Conservation (phyloP, 176 grass and related monocot genomes). For the Tillandsia fasciculata region DNA sequence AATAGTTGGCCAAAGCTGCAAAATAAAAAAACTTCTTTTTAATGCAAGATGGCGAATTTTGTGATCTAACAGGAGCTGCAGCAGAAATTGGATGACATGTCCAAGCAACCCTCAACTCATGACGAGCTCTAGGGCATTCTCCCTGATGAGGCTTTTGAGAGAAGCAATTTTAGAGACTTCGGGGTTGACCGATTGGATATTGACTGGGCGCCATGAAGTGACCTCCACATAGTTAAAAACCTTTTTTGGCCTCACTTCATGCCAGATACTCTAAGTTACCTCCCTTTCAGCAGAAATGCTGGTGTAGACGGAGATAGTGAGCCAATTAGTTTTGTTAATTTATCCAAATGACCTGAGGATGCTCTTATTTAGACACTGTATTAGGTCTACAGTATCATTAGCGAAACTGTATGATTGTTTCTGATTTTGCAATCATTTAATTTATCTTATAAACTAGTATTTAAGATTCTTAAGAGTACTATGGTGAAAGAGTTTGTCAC, state of each 20-base stretch:
- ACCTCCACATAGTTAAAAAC: slow-evolving; percentile 10
- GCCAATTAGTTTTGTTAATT: not conserved
- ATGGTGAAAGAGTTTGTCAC: too few relatives aligned
- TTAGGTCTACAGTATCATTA: too few relatives aligned
- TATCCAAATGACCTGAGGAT: not conserved
- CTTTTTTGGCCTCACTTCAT: slow-evolving; percentile 23
- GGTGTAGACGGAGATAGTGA: not conserved
- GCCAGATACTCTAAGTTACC: slow-evolving; percentile 7
- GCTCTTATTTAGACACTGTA: too few relatives aligned
- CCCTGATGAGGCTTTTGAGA: not conserved
- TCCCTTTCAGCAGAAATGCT: not conserved
- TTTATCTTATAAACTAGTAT: too few relatives aligned
- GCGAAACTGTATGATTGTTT: too few relatives aligned
- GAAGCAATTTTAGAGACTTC: slow-evolving; percentile 3
- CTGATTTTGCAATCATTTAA: too few relatives aligned
- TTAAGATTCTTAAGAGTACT: too few relatives aligned
- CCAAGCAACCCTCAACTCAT: slow-evolving; percentile 26
- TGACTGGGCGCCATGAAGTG: slow-evolving; percentile 21
- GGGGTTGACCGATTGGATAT: not conserved
- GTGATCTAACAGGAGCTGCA: slow-evolving; percentile 61
- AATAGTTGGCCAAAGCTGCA: too few relatives aligned
- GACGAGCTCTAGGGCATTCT: slow-evolving; percentile 63
- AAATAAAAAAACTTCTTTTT: too few relatives aligned
- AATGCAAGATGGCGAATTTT: not conserved
- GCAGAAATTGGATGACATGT: slow-evolving; percentile 45